Base-by-base conservation (phyloP, 306 rosid genomes). In the Cucurbita moschata region DNA sequence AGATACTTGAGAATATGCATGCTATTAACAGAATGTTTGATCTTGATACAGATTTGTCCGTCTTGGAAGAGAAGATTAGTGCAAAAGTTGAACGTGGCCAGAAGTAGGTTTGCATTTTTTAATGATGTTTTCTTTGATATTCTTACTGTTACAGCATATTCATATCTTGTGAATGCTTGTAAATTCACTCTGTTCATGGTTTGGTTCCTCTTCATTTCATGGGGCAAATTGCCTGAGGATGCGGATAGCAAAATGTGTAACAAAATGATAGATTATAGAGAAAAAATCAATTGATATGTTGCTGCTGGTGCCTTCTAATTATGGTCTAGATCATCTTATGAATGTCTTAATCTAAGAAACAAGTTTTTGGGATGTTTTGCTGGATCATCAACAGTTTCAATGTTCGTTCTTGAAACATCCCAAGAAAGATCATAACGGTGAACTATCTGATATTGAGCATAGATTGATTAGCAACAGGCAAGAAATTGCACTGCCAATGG, bases 21-120 rank as follows among this genome's bases (percentile, higher is more conserved):
- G 96, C 97, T 57, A 79, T 90, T 43, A 90, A 90, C 79, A 86
- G 98, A 85, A 94, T 94, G 96, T 94, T 85, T 75, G 89, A 87
- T 76, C 96, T 94, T 5, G 96, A 89, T 65, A 86, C 97, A 35
- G 96, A 94, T 39, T 73, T 51, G 13, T 86, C 91, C 23, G 43
- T 85, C 54, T 79, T 94, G 68, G 97, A 91, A 84, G 87, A 89
- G 76, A 94, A 90, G 86, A 82, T 89, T 73, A 85, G 83, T 80
- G 87, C 83, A n/a, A 91, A 89, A 87, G 81, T 85, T 82, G 88
- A 72, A 69, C 82, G 57, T 66, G 68, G 78, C 58, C 76, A 70
- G 76, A 89, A 78, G 64, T 87, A 82, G 80, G 73, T 10, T 40
- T 4, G 13, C 23, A 4, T 4, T 7, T 7, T 61, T 44, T 23